phyloP scores from a whole-genome alignment of 352 stramenopile genomes.

The Globisporangium mamillatum region DNA sequence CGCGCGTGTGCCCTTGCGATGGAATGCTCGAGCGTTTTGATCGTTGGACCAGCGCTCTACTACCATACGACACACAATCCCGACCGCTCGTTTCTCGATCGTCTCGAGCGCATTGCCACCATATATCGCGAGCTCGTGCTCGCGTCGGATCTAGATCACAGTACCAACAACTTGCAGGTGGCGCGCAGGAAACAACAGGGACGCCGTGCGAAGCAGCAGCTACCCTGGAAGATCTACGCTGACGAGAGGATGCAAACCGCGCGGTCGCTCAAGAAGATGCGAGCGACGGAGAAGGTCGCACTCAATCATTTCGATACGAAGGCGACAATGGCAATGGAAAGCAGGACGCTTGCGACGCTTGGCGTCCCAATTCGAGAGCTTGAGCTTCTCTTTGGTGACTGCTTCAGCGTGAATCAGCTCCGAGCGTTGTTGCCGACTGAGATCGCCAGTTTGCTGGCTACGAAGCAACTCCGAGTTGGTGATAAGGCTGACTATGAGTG shows the following conservation, averaged over 20 bases:
- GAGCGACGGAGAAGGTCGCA: constrained; percentile 10
- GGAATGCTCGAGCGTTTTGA: background rate
- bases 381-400: constrained; percentile 14
- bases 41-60: constrained; percentile 27
- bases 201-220: constrained; percentile 29
- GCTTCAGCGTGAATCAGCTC: background rate
- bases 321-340: background rate
- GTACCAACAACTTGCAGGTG: background rate
- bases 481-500: background rate
- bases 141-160: background rate
- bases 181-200: constrained; percentile 5
- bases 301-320: background rate
- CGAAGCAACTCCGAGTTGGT: background rate
- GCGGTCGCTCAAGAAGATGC: constrained; percentile 30
- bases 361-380: constrained; percentile 9
- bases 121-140: background rate
- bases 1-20: constrained; percentile 26
- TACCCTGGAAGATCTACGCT: constrained; percentile 62
- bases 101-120: background rate
- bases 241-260: constrained; percentile 44
- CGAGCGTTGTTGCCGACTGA: background rate
- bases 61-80: constrained; percentile 1
- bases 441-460: background rate
- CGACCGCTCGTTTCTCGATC: constrained; percentile 4
- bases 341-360: constrained; percentile 1